These are phyloP conservation scores for Acer yangbiense DNA, from an alignment of 345 rosid genomes.

Conservation along the genomic window DNA sequence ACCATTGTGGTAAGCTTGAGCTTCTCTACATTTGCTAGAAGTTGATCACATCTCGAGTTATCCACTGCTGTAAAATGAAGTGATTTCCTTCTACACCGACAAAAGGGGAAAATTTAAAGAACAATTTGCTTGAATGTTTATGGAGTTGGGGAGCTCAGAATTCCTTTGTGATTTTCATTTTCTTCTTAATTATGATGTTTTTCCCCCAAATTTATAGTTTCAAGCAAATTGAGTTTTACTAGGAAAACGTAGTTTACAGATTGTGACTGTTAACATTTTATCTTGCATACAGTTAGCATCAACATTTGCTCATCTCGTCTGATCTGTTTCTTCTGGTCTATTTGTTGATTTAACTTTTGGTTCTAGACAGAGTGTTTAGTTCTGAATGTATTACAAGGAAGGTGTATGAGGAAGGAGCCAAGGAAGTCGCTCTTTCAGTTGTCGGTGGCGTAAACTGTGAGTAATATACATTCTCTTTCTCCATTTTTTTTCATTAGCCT, in stretches of 20 bases:
- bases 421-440: slow-evolving; percentile 81
- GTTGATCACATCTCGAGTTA: background rate
- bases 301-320: slow-evolving; percentile 4
- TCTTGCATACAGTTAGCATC: background rate
- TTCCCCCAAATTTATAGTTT: background rate
- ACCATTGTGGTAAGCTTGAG: background rate
- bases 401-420: slow-evolving; percentile 84
- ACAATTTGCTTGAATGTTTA: too few relatives aligned
- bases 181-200: background rate
- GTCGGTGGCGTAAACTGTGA: slow-evolving; percentile 81
- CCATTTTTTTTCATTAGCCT: background rate
- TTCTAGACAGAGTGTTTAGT: slow-evolving; percentile 80
- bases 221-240: background rate
- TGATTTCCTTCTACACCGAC: background rate
- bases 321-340: slow-evolving; percentile 25
- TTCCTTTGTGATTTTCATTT: background rate
- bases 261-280: background rate
- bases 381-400: slow-evolving; percentile 64
- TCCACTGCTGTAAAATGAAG: background rate
- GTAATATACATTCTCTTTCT: slow-evolving; percentile 18
- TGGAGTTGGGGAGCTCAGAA: too few relatives aligned
- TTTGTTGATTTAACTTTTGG: slow-evolving; percentile 26
- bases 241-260: background rate
- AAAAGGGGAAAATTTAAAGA: background rate
- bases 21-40: slow-evolving; percentile 1